Percentiles rank a stretch among this genome's conserved stretches.
phyloP scores from a whole-genome alignment of 2,329 filamentous ascomycete species.

The Aschersonia sp. region DNA sequence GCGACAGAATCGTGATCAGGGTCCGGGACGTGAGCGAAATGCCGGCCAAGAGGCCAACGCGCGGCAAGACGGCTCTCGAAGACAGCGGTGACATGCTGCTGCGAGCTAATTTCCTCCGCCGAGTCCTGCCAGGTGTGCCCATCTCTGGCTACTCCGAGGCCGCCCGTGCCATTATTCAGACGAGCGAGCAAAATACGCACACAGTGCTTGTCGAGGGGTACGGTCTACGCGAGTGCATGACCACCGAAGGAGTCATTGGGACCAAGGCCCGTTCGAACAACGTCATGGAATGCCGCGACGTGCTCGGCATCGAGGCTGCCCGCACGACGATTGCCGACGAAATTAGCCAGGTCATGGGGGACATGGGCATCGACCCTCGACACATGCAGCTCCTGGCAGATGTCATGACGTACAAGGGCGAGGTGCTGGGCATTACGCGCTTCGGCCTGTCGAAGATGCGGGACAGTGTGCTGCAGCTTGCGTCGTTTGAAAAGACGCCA shows the following conservation, averaged over 20 bases:
- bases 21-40: constrained; percentile 44
- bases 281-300: constrained; percentile 75
- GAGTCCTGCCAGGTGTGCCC: constrained; percentile 65
- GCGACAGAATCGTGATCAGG: constrained; percentile 56
- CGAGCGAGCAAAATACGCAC: constrained; percentile 52
- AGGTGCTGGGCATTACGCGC: constrained; percentile 88
- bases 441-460: constrained; percentile 96
- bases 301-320: constrained; percentile 91
- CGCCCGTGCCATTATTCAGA: constrained; percentile 76
- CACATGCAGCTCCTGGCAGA: constrained; percentile 97
- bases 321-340: constrained; percentile 78
- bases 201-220: constrained; percentile 89
- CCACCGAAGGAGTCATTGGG: constrained; percentile 78
- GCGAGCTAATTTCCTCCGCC: constrained; percentile 73
- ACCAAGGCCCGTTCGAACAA: constrained; percentile 64
- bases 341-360: constrained; percentile 77
- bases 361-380: constrained; percentile 91
- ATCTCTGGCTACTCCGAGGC: constrained; percentile 85
- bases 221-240: constrained; percentile 79
- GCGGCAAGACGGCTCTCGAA: constrained; percentile 28
- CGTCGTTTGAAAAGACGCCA: constrained; percentile 94
- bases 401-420: constrained; percentile 98
- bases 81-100: constrained; percentile 43
- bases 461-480: constrained; percentile 83
- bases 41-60: constrained; percentile 29